These are phyloP conservation scores for Monosporozyma aerobia DNA, from an alignment of 805 yeast genomes.

Conservation along the genomic window DNA sequence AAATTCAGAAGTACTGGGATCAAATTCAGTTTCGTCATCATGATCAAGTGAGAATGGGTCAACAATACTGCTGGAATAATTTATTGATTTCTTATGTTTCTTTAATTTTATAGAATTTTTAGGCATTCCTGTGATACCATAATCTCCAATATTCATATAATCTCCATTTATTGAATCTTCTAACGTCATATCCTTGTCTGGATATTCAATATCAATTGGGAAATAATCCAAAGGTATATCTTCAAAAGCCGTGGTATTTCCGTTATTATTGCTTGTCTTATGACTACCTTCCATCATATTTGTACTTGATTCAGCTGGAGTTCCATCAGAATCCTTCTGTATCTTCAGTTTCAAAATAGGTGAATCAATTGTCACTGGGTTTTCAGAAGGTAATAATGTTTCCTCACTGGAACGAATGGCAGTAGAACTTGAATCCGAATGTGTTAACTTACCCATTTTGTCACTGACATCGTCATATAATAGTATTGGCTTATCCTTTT, in stretches of 20 bases:
- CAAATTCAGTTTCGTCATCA: neutral
- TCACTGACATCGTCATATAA: neutral
- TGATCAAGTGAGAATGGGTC: neutral
- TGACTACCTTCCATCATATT: neutral
- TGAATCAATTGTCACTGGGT: neutral
- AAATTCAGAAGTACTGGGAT: neutral
- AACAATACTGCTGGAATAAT: neutral
- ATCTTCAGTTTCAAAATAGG: neutral
- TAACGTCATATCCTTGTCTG: conserved; percentile 9
- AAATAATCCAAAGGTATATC: conserved; percentile 68
- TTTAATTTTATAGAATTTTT: neutral
- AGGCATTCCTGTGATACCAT: neutral
- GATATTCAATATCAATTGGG: conserved; percentile 35
- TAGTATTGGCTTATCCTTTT: neutral
- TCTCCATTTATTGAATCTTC: neutral
- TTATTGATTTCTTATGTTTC: neutral
- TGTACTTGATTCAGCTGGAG: neutral
- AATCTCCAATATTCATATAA: neutral
- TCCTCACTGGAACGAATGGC: neutral
- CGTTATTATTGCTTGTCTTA: neutral
- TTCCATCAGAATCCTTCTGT: neutral
- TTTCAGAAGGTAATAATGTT: neutral
- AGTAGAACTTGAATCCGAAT: neutral
- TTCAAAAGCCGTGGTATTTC: conserved; percentile 23
- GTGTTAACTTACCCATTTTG: neutral